Base-by-base conservation (phyloP, 371 early-diverging fungal species). In the Lichtheimia ornata region DNA sequence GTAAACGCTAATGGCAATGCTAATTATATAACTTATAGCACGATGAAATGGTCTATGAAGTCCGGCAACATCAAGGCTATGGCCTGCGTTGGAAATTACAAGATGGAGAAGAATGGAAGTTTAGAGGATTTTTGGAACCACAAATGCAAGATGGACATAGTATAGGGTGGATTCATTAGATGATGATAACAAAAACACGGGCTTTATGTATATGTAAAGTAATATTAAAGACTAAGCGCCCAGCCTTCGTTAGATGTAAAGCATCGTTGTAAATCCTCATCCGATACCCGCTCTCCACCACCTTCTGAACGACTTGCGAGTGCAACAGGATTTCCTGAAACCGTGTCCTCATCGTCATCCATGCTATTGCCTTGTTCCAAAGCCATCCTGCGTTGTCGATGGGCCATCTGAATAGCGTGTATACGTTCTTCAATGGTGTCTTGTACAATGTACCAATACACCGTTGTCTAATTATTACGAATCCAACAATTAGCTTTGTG, bases 61-160 rank as follows among this genome's bases (percentile, higher is more conserved):
- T 78, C 30, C 64, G 78, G 24, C 62, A 70, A 52, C 28, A 15
- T n/a, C 50, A 72, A 50, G 78, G 78, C 7, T 78, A 78, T 53
- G 78, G 78, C 0, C 69, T 65, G 3, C 66, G 78, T 22, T 78
- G 78, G 78, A 51, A 44, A 20, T 15, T 35, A 1, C 24, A 63
- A 14, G 45, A 41, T 43, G 30, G 51, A 2, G 41, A 44, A n/a
- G 12, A 7, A 18, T 70, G 67, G 72, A 40, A 57, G 15, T 78
- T 78, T 64, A 66, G 78, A 22, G 78, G 78, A 4, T 78, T 78
- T 57, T 56, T 78, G 25, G 78, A 78, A 52, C 78, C 78, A 44
- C 78, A 70, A 42, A 74, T 72, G 73, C 62, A 65, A 53, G 68
- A 74, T 56, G 78, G 78, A 1, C 78, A 78, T 67, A 17, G 56